These are phyloP conservation scores for Aspergillus aculeatus DNA, from an alignment of 2,329 filamentous ascomycete species.

Conservation along the genomic window DNA sequence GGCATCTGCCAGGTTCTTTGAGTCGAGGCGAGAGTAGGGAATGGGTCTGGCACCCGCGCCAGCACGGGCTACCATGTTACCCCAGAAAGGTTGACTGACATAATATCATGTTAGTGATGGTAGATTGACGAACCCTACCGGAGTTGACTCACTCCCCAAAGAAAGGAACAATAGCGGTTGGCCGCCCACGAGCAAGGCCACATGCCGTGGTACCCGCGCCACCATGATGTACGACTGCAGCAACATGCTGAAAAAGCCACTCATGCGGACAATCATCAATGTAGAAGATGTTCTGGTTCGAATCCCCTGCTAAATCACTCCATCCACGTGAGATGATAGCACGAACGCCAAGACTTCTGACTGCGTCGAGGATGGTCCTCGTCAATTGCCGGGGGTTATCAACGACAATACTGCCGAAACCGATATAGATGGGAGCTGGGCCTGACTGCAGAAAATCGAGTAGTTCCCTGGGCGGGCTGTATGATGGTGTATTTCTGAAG, in stretches of 20 bases:
- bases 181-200: constrained; percentile 52
- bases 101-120: background rate
- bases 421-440: constrained; percentile 54
- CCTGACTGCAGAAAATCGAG: constrained; percentile 47
- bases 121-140: background rate
- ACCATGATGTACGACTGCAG: constrained; percentile 58
- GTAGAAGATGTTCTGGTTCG: constrained; percentile 45
- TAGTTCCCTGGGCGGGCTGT: constrained; percentile 43
- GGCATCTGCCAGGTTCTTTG: constrained; percentile 46
- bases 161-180: constrained; percentile 58
- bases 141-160: constrained; percentile 50
- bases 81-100: constrained; percentile 54
- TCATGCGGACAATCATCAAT: constrained; percentile 58
- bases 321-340: constrained; percentile 58
- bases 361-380: constrained; percentile 49
- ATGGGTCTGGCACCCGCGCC: constrained; percentile 53
- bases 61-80: constrained; percentile 50
- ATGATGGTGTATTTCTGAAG: constrained; percentile 39
- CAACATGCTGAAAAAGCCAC: constrained; percentile 58
- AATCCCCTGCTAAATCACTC: constrained; percentile 47
- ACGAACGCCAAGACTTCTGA: constrained; percentile 48
- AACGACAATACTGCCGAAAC: constrained; percentile 58
- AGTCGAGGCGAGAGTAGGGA: constrained; percentile 46
- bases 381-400: constrained; percentile 50
- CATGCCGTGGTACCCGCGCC: constrained; percentile 60